Conservation (phyloP, 2,329 filamentous ascomycete genomes). For the Fusarium beomiforme region DNA sequence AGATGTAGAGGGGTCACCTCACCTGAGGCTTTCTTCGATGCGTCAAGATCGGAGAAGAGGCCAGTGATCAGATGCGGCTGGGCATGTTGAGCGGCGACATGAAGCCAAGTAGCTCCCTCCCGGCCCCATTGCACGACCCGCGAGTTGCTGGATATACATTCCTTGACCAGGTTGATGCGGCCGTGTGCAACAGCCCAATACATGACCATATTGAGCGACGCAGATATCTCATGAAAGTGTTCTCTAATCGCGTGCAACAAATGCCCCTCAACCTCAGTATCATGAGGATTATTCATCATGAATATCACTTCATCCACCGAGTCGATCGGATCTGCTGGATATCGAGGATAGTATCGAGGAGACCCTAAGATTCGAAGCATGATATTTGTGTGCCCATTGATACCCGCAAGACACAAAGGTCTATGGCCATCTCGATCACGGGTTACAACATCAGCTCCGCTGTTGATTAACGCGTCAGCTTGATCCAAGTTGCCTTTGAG, state of each 20-base stretch:
- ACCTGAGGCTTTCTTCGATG: too few relatives aligned
- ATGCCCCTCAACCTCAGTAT: not conserved
- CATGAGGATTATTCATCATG: not conserved
- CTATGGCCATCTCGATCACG: not conserved
- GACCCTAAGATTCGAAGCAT: not conserved
- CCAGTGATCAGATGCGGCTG: too few relatives aligned
- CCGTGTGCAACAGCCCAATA: not conserved
- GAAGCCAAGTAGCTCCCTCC: not conserved
- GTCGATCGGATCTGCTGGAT: not conserved
- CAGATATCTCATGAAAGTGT: not conserved
- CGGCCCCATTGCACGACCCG: not conserved
- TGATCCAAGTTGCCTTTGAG: not conserved
- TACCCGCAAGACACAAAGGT: not conserved
- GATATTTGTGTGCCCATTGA: not conserved
- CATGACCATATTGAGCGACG: not conserved
- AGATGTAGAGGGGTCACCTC: too few relatives aligned
- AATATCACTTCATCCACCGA: not conserved
- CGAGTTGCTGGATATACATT: not conserved
- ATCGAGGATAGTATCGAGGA: not conserved
- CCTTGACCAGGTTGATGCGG: not conserved
- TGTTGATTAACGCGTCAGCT: not conserved
- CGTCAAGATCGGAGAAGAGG: too few relatives aligned
- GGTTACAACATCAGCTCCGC: not conserved
- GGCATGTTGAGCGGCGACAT: not conserved
- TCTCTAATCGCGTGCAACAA: not conserved